Base-by-base conservation (phyloP, 2,329 filamentous ascomycete species). In the Didymella keratinophila region DNA sequence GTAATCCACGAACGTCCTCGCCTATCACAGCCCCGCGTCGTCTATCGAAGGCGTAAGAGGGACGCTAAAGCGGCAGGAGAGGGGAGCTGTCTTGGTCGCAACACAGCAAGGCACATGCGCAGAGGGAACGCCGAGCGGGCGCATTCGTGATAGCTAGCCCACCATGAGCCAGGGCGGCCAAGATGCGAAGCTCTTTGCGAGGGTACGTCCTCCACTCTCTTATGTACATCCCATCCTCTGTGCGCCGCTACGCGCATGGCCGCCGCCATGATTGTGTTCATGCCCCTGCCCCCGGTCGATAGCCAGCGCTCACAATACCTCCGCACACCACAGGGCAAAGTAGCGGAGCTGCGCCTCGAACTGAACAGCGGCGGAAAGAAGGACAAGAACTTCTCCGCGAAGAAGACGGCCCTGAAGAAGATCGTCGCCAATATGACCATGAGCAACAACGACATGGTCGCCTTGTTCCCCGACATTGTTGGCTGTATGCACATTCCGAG, bases 401-500 rank as follows among this genome's bases (percentile, higher is more conserved):
- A 98, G 84, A 98, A 98, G 86, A 96, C 97, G 74, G 93, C 95
- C 11, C 85, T 99, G 63, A 99, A 99, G 86, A 97, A 97, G 85
- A 98, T 99, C 69, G 95, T 99, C 70, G 95, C 95, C 76, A 99
- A 99, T 77, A 99, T 99, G 95, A 99, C 95, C 65, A 99, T 99
- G 95, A 98, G 94, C 86, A 99, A 99, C 81, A 99, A 98, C 75
- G 95, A 99, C 78, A 99, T 99, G 95, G 90, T 98, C 54, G 93
- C 92, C 37, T 83, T 99, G 51, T 99, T 99, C 70, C 93, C 94
- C 18, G 95, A 99, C 75, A 90, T 99, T 60, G 91, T 99, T 69
- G 88, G 84, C 63, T 98, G 94, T 83, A 99, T 99, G 95, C 88
- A 91, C 69, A 91, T 99, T 62, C 90, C 89, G 51, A 96, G 91